A percentile compares a stretch with the other conserved stretches of the same genome.
Conservation (phyloP, 1,139 yeast genomes). For the Blastobotrys serpentis region DNA sequence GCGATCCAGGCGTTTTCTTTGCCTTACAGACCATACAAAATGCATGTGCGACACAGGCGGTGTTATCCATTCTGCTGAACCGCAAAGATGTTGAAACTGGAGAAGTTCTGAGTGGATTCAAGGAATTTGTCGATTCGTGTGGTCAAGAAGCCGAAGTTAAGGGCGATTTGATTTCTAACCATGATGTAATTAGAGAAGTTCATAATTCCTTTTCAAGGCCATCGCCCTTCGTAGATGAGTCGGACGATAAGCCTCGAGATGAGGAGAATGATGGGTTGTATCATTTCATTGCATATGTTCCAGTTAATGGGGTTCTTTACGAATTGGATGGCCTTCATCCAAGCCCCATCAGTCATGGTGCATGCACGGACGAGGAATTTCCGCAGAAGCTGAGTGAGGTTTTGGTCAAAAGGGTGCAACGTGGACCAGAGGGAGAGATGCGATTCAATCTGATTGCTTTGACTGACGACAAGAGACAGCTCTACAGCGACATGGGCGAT, state of each 20-base stretch:
- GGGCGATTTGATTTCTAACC: conserved; percentile 65
- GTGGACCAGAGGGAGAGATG: conserved; percentile 50
- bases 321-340: conserved; percentile 66
- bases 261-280: conserved; percentile 54
- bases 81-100: conserved; percentile 50
- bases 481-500: conserved; percentile 44
- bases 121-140: conserved; percentile 47
- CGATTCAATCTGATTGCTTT: conserved; percentile 61
- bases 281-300: conserved; percentile 61
- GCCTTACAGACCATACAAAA: conserved; percentile 67
- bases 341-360: conserved; percentile 57
- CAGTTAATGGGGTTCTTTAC: conserved; percentile 50
- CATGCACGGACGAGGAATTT: conserved; percentile 47
- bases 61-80: conserved; percentile 56
- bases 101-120: conserved; percentile 49
- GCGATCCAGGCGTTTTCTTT: conserved; percentile 45
- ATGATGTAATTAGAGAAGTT: conserved; percentile 55
- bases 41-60: conserved; percentile 80
- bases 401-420: conserved; percentile 48
- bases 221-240: conserved; percentile 49
- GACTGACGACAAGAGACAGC: conserved; percentile 51
- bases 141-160: conserved; percentile 55
- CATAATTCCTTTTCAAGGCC: conserved; percentile 70
- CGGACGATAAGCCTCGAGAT: conserved; percentile 34
- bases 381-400: conserved; percentile 39